Conservation (phyloP, 1,284 basidiomycete species). For the Chalciporus sp. region DNA sequence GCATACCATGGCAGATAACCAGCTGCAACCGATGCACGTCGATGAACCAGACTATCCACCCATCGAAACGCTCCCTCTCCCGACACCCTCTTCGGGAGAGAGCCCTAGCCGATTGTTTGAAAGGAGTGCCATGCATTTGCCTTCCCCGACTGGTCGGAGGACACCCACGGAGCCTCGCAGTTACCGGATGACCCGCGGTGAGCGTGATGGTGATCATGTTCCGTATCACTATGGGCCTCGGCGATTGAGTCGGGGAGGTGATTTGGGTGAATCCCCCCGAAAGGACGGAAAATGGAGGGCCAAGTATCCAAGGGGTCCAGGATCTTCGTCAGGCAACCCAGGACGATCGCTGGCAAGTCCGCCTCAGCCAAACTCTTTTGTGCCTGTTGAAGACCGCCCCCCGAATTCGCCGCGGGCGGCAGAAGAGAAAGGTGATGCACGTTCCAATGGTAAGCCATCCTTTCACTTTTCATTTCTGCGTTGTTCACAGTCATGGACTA, state of each 20-base stretch:
- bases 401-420: not conserved
- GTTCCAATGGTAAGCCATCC: conserved; percentile 1
- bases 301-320: not conserved
- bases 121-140: not conserved
- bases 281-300: conserved; percentile 7
- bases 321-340: not conserved
- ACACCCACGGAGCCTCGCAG: conserved; percentile 12
- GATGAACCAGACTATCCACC: conserved; percentile 18
- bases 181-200: conserved; percentile 2
- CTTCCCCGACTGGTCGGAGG: conserved; percentile 3
- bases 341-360: not conserved
- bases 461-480: not conserved
- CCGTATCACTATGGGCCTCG: not conserved
- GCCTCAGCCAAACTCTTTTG: not conserved
- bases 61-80: conserved; percentile 20
- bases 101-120: not conserved
- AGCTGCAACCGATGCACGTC: not conserved
- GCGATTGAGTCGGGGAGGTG: conserved; percentile 6
- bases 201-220: not conserved
- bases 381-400: not conserved
- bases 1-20: not conserved
- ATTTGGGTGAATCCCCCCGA: not conserved
- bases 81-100: conserved; percentile 13
- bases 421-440: not conserved
- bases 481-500: not conserved